Evolutionary conservation across 1,284 basidiomycete genomes (phyloP).

Genomic region (Ceratobasidium papillatum): DNA sequence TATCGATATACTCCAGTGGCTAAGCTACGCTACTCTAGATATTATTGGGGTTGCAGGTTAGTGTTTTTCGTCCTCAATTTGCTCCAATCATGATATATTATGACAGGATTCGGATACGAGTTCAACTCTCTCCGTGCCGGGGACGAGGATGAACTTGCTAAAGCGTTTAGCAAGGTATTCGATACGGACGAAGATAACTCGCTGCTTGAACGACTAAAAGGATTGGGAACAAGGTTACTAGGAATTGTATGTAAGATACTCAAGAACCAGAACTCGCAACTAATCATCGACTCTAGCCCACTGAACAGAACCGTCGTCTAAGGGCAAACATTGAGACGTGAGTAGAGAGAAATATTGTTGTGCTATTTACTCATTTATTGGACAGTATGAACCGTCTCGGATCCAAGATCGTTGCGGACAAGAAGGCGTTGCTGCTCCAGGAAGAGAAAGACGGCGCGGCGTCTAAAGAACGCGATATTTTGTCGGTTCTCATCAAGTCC

Average conservation of each 20-base stretch:
- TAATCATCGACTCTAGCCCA: slow-evolving; percentile 9
- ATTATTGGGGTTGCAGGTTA: slow-evolving; percentile 55
- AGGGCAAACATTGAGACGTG: slow-evolving; percentile 7
- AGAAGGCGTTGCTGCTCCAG: slow-evolving; percentile 49
- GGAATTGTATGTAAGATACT: slow-evolving; percentile 22
- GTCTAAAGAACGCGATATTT: slow-evolving; percentile 47
- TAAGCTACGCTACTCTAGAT: slow-evolving; percentile 55
- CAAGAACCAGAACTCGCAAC: no score
- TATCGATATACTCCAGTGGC: slow-evolving; percentile 53
- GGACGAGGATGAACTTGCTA: slow-evolving; percentile 47
- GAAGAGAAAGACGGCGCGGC: slow-evolving; percentile 24
- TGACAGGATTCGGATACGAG: neutral
- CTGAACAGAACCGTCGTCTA: neutral
- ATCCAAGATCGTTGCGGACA: slow-evolving; percentile 51
- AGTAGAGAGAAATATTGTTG: neutral
- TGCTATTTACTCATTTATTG: neutral
- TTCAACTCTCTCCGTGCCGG: slow-evolving; percentile 48
- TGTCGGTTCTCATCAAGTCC: slow-evolving; percentile 49
- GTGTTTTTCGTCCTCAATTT: neutral
- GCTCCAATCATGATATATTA: neutral
- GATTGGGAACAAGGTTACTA: neutral
- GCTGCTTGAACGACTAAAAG: neutral
- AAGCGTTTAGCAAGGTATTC: slow-evolving; percentile 48
- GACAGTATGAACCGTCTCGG: slow-evolving; percentile 46
- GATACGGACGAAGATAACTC: slow-evolving; percentile 21